Evolutionary conservation across 352 stramenopile species (phyloP), one percentile per base, ranked within the genome.

Genomic region (Phytophthora cactorum): DNA sequence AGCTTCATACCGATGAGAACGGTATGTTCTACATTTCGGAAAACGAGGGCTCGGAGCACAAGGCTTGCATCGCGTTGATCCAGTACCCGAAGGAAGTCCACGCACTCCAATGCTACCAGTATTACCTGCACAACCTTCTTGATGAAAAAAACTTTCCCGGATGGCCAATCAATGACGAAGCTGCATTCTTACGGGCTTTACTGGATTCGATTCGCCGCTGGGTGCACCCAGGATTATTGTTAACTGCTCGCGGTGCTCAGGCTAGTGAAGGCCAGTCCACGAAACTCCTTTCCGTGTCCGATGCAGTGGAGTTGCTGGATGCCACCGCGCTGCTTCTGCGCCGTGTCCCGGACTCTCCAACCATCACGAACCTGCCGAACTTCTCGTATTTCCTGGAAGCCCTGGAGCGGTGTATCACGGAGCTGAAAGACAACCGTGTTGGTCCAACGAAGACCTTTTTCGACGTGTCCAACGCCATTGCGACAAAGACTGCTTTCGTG

Each of bases 131-230:
- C 69, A 96, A 96, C 55, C 65, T 96, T 25, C 61, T 96, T 25
- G 86, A 96, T 52, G 88, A 95, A 52, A 85, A 92, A 53, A 78
- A 84, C 39, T 96, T 93, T 60, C 88, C 88, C n/a, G 86, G 86
- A n/a, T 96, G 88, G 88, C 84, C 86, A 47, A 95, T 96, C 43
- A 95, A 95, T 63, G 84, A 95, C 47, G 86, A 92, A 50, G 43
- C 79, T 44, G 82, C 88, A 22, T 96, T 96, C 52, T 61, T 96
- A 39, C 70, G 78, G 2, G 74, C 88, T 9, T 58, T 96, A 7
- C 75, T 93, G 69, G 88, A 96, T 57, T 88, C 86, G 4, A 82
- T 96, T 59, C 77, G 86, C 15, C 84, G 78, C 7, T 96, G 86
- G 86, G 82, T 93, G 11, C 86, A 92, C 59, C 88, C 88, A 7